Base-by-base conservation (phyloP, 805 yeast genomes). In the Teunomyces panamensis region DNA sequence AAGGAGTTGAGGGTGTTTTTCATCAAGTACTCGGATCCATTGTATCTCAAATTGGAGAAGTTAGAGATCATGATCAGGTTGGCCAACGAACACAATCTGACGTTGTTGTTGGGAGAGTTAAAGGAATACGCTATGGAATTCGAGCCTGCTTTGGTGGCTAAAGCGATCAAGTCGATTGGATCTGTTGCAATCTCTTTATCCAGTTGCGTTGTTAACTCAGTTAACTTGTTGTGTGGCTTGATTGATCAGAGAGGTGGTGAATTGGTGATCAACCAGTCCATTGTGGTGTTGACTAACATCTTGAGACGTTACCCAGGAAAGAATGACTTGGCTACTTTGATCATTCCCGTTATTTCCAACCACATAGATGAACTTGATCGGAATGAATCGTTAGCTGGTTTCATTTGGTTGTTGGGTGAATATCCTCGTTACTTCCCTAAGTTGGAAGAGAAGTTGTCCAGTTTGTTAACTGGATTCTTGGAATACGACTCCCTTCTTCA, bases 1-100 rank as follows among this genome's bases (percentile, higher is more conserved):
- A 82, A 83, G 53, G 97, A 92, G 62, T 71, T 90, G 57, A 80
- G 96, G 55, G 94, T 91, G 6, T 94, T 94, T 59, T 92, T 88
- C 74, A 83, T 92, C 62, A 90, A 90, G 65, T 90, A 80, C 71
- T 86, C 84, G 63, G 87, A 91, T 74, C 88, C 97, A 50, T 66
- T 87, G 45, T 87, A 87, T 60, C 71, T 87, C 50, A 87, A 87
- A 60, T 67, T 86, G 51, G 94, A 87, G 57, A 87, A 87, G 59
- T 73, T 87, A 50, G 94, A 87, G 57, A 83, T 86, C 20, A 71
- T 87, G 73, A 81, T 85, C 0, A 77, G 92, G 59, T 70, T 87
- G 47, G 84, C 87, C 4, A 79, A 79, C 49, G 84, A 79, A 29
- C 66, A 68, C 46, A 87, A 85, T 58, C 75, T 83, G 39, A 63